These are phyloP conservation scores for Meredithiella fracta DNA, from an alignment of 2,329 filamentous ascomycete species.

Conservation along the genomic window DNA sequence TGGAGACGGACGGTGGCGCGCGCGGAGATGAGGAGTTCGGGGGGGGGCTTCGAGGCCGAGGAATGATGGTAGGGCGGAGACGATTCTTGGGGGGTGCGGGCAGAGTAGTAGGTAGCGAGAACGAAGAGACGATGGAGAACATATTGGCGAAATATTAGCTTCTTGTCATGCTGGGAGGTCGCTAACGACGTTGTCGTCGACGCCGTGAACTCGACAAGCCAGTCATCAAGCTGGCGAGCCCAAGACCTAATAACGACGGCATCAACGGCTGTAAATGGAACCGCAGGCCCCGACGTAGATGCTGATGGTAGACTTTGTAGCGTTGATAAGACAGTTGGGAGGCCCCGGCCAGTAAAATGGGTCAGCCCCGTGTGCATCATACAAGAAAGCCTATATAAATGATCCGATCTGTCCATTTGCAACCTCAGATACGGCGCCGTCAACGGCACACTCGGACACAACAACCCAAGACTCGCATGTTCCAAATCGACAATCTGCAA, in stretches of 20 bases:
- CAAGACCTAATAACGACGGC: conserved; percentile 27
- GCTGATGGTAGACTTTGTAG: conserved; percentile 27
- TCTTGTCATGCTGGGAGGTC: neutral
- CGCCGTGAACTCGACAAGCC: conserved; percentile 25
- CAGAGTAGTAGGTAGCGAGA: conserved; percentile 27
- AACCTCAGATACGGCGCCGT: conserved; percentile 24
- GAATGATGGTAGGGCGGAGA: conserved; percentile 20
- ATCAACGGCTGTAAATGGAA: conserved; percentile 26
- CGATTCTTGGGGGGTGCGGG: conserved; percentile 23
- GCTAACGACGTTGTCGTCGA: neutral
- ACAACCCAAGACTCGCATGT: conserved; percentile 27
- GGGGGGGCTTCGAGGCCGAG: conserved; percentile 23
- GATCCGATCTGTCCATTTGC: conserved; percentile 24
- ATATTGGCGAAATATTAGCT: conserved; percentile 19
- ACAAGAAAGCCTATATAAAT: conserved; percentile 25
- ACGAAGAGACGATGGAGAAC: conserved; percentile 27
- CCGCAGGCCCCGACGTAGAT: conserved; percentile 24
- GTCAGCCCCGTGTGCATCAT: conserved; percentile 30
- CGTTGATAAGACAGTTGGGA: conserved; percentile 28
- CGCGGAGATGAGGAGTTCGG: conserved; percentile 26
- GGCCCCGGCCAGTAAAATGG: conserved; percentile 26
- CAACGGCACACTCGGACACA: conserved; percentile 26
- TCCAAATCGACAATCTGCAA: conserved; percentile 28
- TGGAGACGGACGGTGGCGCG: conserved; percentile 26
- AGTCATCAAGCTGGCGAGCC: conserved; percentile 26